Base-by-base conservation (phyloP, 768 basidiomycete species). In the Terana coerulea region DNA sequence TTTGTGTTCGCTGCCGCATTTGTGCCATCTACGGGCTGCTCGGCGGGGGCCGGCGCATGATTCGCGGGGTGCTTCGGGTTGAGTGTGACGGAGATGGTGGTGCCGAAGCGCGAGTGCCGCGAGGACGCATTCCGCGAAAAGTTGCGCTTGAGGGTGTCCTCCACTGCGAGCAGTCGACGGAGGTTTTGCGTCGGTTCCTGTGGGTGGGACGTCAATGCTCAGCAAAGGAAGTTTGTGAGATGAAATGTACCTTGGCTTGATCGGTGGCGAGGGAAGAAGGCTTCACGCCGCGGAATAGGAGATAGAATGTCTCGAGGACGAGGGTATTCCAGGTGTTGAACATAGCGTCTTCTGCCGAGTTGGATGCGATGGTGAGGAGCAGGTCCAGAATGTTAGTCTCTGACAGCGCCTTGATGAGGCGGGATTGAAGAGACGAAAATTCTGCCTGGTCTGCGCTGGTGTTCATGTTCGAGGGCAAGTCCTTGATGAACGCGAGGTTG, bases 41-140 rank as follows among this genome's bases (percentile, higher is more conserved):
- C 57, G 10, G 68, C 53, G 15, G 65, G 59, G 14, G 60, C 24
- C 54, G 22, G 42, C 42, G 45, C 25, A 3, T 44, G 17, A 10
- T 22, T 25, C 6, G 35, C 14, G 10, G 35, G 49, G 66, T 79
- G 81, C 56, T 76, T 78, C 12, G 83, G 66, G 52, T 84, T 87
- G 36, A 88, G 73, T 55, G 76, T 80, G 47, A 99, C 86, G 19
- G 87, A 72, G 57, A 98, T 86, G 8, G 95, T 98, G 2, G 97
- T 98, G 1, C 97, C 97, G 68, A 99, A 99, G 42, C 95, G 84
- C 22, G 93, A 92, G 70, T 99, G 97, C 28, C 97, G 80, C 19
- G 92, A 89, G 46, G 84, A 69, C 4, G 79, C 72, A 42, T 75
- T 71, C 51, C 73, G 71, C 42, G 80, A 74, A 22, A 78, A 64